Evolutionary conservation across 257 asterid species (phyloP).

Genomic region (Lavandula angustifolia): DNA sequence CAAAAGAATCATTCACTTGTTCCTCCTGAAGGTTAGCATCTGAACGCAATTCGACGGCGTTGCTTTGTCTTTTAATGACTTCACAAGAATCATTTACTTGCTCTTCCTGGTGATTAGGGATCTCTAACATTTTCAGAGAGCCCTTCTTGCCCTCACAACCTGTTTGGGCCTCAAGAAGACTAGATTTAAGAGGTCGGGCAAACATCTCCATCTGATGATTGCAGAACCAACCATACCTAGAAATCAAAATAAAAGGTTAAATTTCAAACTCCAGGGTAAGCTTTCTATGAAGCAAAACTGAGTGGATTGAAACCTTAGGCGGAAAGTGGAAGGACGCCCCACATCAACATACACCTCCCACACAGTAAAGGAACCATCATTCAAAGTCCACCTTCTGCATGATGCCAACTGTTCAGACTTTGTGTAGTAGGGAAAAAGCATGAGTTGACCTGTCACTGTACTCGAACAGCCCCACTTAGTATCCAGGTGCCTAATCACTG

Average conservation of each 20-base stretch:
- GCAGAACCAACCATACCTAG: slow-evolving; percentile 82
- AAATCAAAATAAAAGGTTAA: slow-evolving; percentile 28
- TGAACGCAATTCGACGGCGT: slow-evolving; percentile 37
- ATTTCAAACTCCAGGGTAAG: slow-evolving; percentile 3
- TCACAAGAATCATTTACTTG: slow-evolving; percentile 36
- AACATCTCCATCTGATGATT: slow-evolving; percentile 38
- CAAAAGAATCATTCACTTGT: slow-evolving; percentile 34
- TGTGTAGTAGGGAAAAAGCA: slow-evolving; percentile 67
- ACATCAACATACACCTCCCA: slow-evolving; percentile 64
- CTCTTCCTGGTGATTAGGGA: slow-evolving; percentile 28
- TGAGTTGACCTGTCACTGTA: slow-evolving; percentile 52
- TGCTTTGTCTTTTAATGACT: slow-evolving; percentile 31
- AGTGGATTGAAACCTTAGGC: slow-evolving; percentile 63
- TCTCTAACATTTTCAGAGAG: slow-evolving; percentile 35
- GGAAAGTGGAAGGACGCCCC: slow-evolving; percentile 68
- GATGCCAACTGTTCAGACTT: slow-evolving; percentile 52
- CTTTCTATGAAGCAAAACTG: slow-evolving; percentile 21
- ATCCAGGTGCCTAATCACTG: slow-evolving; percentile 77
- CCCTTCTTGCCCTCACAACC: slow-evolving; percentile 38
- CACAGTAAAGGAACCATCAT: slow-evolving; percentile 56
- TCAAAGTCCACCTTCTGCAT: slow-evolving; percentile 65
- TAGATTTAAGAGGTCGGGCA: slow-evolving; percentile 40
- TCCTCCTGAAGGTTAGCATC: slow-evolving; percentile 38
- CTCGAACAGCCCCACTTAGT: slow-evolving; percentile 69
- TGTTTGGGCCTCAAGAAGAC: slow-evolving; percentile 34